Percentiles rank a stretch among this genome's conserved stretches.
Conservation (phyloP, 768 basidiomycete species). For the Suillus variegatus region DNA sequence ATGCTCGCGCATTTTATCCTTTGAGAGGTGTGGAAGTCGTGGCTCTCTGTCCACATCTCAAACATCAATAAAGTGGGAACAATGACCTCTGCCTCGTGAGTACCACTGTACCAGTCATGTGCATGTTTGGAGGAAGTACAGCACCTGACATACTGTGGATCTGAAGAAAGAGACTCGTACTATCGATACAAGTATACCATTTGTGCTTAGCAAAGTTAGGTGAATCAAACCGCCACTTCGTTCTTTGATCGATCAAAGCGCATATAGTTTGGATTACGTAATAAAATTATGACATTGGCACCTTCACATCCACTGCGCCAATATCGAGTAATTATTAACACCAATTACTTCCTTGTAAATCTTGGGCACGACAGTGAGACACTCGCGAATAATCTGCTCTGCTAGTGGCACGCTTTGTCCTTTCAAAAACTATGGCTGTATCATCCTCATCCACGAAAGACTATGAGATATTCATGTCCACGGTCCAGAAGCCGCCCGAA, state of each 20-base stretch:
- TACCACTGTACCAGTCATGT: neutral
- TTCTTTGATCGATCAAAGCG: no score
- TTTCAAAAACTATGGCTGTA: neutral
- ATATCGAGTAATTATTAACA: neutral
- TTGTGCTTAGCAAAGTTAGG: neutral
- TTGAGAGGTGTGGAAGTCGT: neutral
- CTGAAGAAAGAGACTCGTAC: neutral
- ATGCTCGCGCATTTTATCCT: neutral
- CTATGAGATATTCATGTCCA: neutral
- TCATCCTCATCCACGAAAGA: neutral
- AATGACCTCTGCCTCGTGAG: neutral
- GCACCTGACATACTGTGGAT: neutral
- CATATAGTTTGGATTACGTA: neutral
- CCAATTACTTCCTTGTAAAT: neutral
- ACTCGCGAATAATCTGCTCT: neutral
- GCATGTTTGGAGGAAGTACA: neutral
- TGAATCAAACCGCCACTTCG: no score
- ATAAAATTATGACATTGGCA: neutral
- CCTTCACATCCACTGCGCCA: neutral
- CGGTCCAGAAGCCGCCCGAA: slow-evolving; percentile 6
- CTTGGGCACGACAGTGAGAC: neutral
- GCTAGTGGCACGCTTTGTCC: neutral
- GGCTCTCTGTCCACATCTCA: neutral
- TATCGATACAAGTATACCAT: neutral
- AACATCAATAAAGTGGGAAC: neutral